Conservation (phyloP, 2,329 filamentous ascomycete species). For the Nakataea oryzae region DNA sequence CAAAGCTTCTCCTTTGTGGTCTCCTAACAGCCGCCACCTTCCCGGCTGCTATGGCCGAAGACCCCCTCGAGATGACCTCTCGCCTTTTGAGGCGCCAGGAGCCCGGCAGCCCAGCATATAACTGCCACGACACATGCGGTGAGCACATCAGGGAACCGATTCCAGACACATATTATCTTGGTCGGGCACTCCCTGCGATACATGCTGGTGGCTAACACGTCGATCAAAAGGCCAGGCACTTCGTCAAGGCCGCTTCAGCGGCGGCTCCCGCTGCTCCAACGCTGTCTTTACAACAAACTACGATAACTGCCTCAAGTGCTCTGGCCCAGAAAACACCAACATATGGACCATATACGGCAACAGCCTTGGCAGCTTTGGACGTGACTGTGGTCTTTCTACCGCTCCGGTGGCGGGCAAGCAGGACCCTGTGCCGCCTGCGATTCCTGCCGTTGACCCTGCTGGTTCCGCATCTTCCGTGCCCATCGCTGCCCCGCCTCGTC, state of each 20-base stretch:
- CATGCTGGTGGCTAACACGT: not conserved
- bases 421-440: constrained; percentile 9
- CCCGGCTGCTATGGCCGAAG: constrained; percentile 2
- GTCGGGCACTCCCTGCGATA: not conserved
- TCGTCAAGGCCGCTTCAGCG: constrained; percentile 15
- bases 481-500: constrained; percentile 3
- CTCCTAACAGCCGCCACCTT: constrained; percentile 4
- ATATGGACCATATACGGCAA: constrained; percentile 30
- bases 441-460: constrained; percentile 16
- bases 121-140: constrained; percentile 35
- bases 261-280: constrained; percentile 21
- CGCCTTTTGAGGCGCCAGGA: constrained; percentile 19
- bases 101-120: constrained; percentile 26
- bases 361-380: constrained; percentile 18
- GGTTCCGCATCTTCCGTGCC: not conserved
- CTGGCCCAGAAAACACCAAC: constrained; percentile 25
- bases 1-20: constrained; percentile 5
- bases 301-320: constrained; percentile 26
- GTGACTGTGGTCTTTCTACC: constrained; percentile 15
- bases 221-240: constrained; percentile 21
- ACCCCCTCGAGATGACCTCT: not conserved
- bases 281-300: constrained; percentile 26
- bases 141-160: no score
- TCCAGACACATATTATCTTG: no score
- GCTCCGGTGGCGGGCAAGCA: constrained; percentile 11